These are phyloP conservation scores for Diatrype stigma DNA, from an alignment of 2,329 filamentous ascomycete genomes.

Conservation along the genomic window DNA sequence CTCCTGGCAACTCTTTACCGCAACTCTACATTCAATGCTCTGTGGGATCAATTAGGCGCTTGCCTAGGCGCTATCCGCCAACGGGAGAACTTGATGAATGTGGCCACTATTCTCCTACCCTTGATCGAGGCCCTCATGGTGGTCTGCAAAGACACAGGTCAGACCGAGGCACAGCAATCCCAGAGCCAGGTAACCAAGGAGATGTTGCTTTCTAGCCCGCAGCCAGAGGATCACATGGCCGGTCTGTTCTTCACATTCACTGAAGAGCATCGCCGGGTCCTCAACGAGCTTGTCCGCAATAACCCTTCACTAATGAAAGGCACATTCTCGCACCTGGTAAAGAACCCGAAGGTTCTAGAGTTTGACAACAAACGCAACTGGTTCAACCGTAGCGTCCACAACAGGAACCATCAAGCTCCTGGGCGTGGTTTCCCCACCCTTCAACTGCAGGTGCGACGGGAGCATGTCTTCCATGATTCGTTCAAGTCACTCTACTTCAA, in stretches of 20 bases:
- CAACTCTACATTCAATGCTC: conserved; percentile 79
- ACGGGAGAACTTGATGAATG: conserved; percentile 92
- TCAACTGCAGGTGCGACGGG: conserved; percentile 84
- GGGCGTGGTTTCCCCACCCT: conserved; percentile 64
- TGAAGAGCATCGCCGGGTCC: conserved; percentile 92
- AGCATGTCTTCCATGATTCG: conserved; percentile 96
- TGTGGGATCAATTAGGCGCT: conserved; percentile 89
- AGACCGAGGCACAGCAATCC: conserved; percentile 58
- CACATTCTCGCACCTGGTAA: conserved; percentile 91
- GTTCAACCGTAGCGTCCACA: conserved; percentile 90
- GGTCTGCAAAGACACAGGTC: conserved; percentile 94
- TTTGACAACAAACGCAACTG: conserved; percentile 99
- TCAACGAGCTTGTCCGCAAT: conserved; percentile 95
- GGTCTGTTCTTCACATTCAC: conserved; percentile 96
- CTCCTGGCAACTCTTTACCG: conserved; percentile 85
- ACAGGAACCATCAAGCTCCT: conserved; percentile 62
- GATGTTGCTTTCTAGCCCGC: conserved; percentile 68
- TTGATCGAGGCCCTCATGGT: conserved; percentile 98
- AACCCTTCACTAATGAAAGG: conserved; percentile 99
- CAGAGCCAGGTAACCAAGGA: conserved; percentile 56
- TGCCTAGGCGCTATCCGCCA: conserved; percentile 85
- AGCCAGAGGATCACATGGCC: conserved; percentile 78
- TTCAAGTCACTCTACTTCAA: conserved; percentile 99
- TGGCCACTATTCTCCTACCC: conserved; percentile 90
- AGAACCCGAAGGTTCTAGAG: conserved; percentile 97